phyloP scores from a whole-genome alignment of 2,329 filamentous ascomycete genomes.

The Diaporthe sp. region DNA sequence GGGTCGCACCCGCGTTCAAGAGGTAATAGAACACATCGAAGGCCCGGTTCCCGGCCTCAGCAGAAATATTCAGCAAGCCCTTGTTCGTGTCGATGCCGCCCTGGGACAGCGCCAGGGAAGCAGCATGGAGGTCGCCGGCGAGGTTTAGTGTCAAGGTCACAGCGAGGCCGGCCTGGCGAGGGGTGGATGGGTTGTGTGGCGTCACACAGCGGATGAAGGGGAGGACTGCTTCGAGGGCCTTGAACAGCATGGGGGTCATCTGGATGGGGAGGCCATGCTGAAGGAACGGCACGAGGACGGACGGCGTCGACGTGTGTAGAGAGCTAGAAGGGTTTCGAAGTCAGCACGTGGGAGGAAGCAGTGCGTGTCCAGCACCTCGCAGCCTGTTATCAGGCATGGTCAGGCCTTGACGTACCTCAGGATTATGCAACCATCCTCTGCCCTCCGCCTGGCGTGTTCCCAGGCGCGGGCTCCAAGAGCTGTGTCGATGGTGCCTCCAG shows the following conservation, averaged over 20 bases:
- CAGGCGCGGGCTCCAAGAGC: constrained; percentile 85
- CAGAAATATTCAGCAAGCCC: constrained; percentile 83
- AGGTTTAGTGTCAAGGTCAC: constrained; percentile 86
- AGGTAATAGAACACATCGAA: constrained; percentile 99
- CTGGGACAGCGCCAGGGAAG: constrained; percentile 82
- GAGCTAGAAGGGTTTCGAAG: constrained; percentile 65
- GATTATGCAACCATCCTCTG: constrained; percentile 94
- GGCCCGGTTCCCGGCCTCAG: constrained; percentile 84
- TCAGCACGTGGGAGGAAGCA: constrained; percentile 34
- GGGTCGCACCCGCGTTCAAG: constrained; percentile 88
- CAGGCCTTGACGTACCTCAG: constrained; percentile 73
- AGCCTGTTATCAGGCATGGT: constrained; percentile 30
- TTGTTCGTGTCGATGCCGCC: constrained; percentile 87
- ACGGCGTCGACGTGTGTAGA: constrained; percentile 88
- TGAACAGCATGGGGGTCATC: constrained; percentile 80
- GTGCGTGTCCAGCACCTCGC: background rate
- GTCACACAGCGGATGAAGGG: constrained; percentile 91
- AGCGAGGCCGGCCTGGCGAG: constrained; percentile 82
- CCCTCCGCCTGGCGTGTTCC: constrained; percentile 94
- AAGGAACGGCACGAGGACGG: constrained; percentile 83
- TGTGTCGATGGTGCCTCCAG: constrained; percentile 83
- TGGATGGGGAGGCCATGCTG: constrained; percentile 78
- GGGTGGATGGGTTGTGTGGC: constrained; percentile 86
- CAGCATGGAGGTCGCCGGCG: constrained; percentile 79
- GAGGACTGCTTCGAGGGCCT: constrained; percentile 81